phyloP scores from a whole-genome alignment of 371 early-diverging fungal species.

The Mucor piriformis region DNA sequence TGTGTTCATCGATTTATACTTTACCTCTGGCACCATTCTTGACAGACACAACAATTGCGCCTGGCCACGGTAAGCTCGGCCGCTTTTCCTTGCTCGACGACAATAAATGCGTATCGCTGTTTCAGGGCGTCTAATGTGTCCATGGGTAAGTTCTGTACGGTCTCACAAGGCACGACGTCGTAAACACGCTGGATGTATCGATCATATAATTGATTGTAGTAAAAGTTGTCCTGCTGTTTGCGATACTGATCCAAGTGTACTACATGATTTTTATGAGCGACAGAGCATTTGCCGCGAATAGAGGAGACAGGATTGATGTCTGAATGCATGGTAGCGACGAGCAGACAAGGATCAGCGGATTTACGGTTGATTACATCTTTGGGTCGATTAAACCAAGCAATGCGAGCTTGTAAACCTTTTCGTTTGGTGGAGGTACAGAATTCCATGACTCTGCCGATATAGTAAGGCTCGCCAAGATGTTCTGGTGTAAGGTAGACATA shows the following conservation, averaged over 20 bases:
- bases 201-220: slow-evolving; percentile 85
- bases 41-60: slow-evolving; percentile 77
- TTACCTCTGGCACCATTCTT: slow-evolving; percentile 76
- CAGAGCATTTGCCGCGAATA: slow-evolving; percentile 81
- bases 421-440: slow-evolving; percentile 60
- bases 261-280: slow-evolving; percentile 73
- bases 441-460: slow-evolving; percentile 83
- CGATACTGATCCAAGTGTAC: slow-evolving; percentile 61
- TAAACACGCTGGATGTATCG: slow-evolving; percentile 86
- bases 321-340: slow-evolving; percentile 89
- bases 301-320: slow-evolving; percentile 82
- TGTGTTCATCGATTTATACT: not conserved
- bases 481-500: slow-evolving; percentile 79
- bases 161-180: slow-evolving; percentile 80
- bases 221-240: slow-evolving; percentile 71
- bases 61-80: slow-evolving; percentile 72
- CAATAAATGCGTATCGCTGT: slow-evolving; percentile 76
- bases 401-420: slow-evolving; percentile 59
- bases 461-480: slow-evolving; percentile 75
- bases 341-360: slow-evolving; percentile 69
- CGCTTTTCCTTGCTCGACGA: slow-evolving; percentile 82
- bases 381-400: slow-evolving; percentile 87
- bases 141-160: slow-evolving; percentile 79
- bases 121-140: slow-evolving; percentile 68
- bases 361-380: slow-evolving; percentile 76